phyloP scores from a whole-genome alignment of 148 eudicot species.

The Limonium bicolor region DNA sequence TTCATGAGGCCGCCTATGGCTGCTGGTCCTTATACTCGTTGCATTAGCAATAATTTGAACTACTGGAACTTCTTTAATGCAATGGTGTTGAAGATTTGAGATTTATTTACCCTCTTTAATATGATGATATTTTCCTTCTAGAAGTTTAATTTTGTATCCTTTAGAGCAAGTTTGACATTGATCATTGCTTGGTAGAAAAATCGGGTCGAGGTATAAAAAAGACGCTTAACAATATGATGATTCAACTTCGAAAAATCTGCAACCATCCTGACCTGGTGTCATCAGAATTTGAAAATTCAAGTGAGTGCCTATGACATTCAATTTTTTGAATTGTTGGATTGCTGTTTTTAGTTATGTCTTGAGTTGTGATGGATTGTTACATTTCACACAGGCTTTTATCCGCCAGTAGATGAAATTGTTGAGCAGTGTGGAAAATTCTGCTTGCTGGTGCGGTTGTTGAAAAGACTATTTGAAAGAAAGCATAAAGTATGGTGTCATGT shows the following conservation, averaged over 20 bases:
- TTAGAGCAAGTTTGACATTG: no score
- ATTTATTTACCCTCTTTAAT: no score
- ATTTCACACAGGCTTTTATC: conserved; percentile 42
- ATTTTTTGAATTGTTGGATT: background rate
- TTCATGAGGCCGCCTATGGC: no score
- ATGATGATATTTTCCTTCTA: no score
- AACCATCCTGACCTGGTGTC: conserved; percentile 94
- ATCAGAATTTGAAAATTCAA: conserved; percentile 65
- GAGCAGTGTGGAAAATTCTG: conserved; percentile 86
- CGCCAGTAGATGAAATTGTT: conserved; percentile 83
- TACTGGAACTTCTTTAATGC: no score
- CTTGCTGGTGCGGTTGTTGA: conserved; percentile 63
- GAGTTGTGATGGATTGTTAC: background rate
- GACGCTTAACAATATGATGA: conserved; percentile 73
- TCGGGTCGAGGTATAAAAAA: conserved; percentile 69
- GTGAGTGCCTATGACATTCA: conserved; percentile 29
- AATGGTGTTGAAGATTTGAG: no score
- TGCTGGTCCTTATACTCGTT: no score
- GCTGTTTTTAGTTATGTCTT: no score
- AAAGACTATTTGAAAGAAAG: conserved; percentile 52
- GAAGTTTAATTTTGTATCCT: no score
- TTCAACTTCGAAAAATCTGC: conserved; percentile 94
- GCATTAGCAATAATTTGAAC: no score
- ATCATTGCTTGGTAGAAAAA: no score
- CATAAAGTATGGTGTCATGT: conserved; percentile 57